Evolutionary conservation across 2,329 filamentous ascomycete species (phyloP).

Genomic region (Stemphylium beticola): DNA sequence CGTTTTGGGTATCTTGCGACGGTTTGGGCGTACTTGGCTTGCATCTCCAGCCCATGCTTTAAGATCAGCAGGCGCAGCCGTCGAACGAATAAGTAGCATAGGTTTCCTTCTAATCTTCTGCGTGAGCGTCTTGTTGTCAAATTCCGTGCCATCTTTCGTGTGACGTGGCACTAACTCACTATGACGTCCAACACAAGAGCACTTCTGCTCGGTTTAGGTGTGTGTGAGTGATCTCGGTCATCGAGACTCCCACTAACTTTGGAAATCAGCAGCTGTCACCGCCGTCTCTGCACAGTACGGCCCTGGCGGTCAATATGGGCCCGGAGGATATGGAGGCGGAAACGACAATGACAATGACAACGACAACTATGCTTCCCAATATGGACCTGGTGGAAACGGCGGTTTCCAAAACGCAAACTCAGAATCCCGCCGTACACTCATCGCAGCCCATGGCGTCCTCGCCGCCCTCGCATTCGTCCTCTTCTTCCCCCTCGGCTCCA

Average conservation of each 20-base stretch:
- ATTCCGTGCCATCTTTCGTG: background rate
- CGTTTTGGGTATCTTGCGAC: slow-evolving; percentile 10
- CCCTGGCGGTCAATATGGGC: slow-evolving; percentile 12
- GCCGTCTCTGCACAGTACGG: slow-evolving; percentile 24
- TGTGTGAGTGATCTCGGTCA: background rate
- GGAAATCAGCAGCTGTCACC: slow-evolving; percentile 6
- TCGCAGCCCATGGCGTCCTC: slow-evolving; percentile 52
- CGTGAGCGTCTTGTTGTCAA: background rate
- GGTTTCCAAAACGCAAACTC: background rate
- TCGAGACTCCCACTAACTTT: slow-evolving; percentile 6
- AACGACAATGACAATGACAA: slow-evolving; percentile 8
- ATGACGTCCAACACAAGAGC: slow-evolving; percentile 17
- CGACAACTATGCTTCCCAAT: slow-evolving; percentile 2
- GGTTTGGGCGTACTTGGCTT: slow-evolving; percentile 16
- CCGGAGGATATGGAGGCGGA: slow-evolving; percentile 11
- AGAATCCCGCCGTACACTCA: slow-evolving; percentile 28
- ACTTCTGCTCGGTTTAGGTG: slow-evolving; percentile 23
- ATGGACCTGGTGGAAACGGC: slow-evolving; percentile 4
- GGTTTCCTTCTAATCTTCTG: background rate
- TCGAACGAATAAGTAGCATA: slow-evolving; percentile 8
- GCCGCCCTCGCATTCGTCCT: slow-evolving; percentile 53
- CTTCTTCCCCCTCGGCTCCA: slow-evolving; percentile 54
- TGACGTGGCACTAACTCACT: slow-evolving; percentile 1
- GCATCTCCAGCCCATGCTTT: slow-evolving; percentile 5
- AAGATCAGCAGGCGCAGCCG: slow-evolving; percentile 6